A percentile compares a stretch with the other conserved stretches of the same genome.
phyloP scores from a whole-genome alignment of 2,329 filamentous ascomycete genomes.

The Beauveria brongniartii region DNA sequence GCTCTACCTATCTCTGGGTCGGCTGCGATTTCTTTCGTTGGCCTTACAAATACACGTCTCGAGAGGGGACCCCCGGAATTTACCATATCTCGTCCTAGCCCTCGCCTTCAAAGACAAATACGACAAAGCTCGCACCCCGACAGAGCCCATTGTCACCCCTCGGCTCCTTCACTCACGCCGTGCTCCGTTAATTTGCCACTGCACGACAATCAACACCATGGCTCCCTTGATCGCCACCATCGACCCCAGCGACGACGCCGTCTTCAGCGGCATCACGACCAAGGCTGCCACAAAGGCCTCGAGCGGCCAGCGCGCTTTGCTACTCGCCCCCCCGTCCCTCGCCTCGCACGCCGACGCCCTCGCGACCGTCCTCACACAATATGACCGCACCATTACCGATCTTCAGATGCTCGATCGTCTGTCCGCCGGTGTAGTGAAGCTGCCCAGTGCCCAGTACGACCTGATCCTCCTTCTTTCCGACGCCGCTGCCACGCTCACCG shows the following conservation, averaged over 20 bases:
- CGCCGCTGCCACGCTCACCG: conserved; percentile 51
- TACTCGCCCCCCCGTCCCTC: conserved; percentile 85
- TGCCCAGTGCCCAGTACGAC: conserved; percentile 74
- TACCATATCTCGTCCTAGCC: not conserved
- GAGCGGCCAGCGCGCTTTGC: conserved; percentile 54
- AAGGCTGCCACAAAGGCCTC: conserved; percentile 15
- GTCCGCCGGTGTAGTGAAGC: conserved; percentile 67
- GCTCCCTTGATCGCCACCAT: conserved; percentile 45
- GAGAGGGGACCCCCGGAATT: conserved; percentile 4
- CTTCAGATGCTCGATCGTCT: conserved; percentile 97
- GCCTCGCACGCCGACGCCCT: conserved; percentile 77
- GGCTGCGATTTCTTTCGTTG: conserved; percentile 2
- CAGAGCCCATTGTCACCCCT: not conserved
- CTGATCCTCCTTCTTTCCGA: conserved; percentile 77
- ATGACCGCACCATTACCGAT: conserved; percentile 72
- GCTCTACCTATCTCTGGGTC: conserved; percentile 1
- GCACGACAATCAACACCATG: conserved; percentile 28
- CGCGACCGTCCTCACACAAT: conserved; percentile 58
- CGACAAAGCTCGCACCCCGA: not conserved
- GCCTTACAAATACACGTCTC: conserved; percentile 10
- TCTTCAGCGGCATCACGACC: conserved; percentile 14
- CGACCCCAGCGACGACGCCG: conserved; percentile 48
- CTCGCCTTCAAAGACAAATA: not conserved
- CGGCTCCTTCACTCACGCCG: not conserved
- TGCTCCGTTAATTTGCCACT: not conserved